Evolutionary conservation across 1,284 basidiomycete genomes (phyloP), one percentile per base, ranked within the genome.

Genomic region (Inonotus obliquus): DNA sequence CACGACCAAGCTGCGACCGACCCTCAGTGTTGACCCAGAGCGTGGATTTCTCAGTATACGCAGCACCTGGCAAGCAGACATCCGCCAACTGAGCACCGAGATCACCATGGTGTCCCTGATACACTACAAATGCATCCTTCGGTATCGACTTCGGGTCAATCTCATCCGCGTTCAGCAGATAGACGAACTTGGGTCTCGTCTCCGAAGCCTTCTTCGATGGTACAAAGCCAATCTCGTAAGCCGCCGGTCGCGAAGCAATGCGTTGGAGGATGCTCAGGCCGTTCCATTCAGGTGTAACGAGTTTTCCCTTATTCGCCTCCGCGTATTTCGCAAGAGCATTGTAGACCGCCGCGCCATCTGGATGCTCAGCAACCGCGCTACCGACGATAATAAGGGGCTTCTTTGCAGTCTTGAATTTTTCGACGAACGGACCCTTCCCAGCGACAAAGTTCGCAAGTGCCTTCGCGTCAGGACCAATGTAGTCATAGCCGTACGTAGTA

Each of bases 11-110:
- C 76, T 99, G 97, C 27, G 91, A 79, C 51, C 97, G 85, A 56
- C 97, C 97, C 74, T 99, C 97, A 0, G 96, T 96, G 80, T 99
- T 99, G 64, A 99, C 86, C 92, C 94, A 99, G 1, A 95, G 98
- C 56, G 84, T 82, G 11, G 85, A 82, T 79, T 99, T 99, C 78
- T 99, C 97, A 1, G 96, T 99, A 79, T 98, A 98, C 1, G 96
- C 96, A 25, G 91, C 84, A 27, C 86, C 94, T 48, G 97, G 97
- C 47, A 99, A 78, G 73, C 92, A 94, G 63, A 99, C 95, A 73
- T 99, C 96, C 19, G 97, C 97, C 57, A 96, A 89, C 71, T 96
- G 93, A 2, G 97, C 97, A 56, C 97, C 96, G 48, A 94, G 81
- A 73, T 99, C 97, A 73, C 97, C 97, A 73, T 99, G 96, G 76